Conservation (phyloP, 768 basidiomycete species). For the Rhizopogon roseolus region DNA sequence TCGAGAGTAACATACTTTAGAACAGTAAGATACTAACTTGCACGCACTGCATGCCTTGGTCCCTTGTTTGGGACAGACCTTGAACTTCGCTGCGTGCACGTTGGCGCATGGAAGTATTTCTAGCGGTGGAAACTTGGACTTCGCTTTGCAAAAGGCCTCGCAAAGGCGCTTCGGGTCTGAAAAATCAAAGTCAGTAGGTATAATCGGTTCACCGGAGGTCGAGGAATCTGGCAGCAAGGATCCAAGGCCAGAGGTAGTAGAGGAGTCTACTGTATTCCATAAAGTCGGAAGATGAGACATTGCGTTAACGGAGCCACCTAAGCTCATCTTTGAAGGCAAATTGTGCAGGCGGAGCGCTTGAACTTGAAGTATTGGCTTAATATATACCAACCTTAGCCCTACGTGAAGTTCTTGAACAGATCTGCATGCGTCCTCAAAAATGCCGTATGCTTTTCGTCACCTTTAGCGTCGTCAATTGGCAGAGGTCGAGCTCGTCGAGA, state of each 20-base stretch:
- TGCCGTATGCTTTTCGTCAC: too few species aligned
- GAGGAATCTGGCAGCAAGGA: not conserved
- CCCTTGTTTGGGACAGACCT: conserved; percentile 26
- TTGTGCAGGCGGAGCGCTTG: conserved; percentile 3
- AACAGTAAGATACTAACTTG: conserved; percentile 41
- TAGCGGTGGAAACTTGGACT: conserved; percentile 19
- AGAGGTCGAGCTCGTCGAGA: not conserved
- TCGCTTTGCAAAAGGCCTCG: not conserved
- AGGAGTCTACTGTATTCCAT: not conserved
- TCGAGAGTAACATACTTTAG: conserved; percentile 17
- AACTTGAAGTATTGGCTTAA: not conserved
- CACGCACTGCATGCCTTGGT: conserved; percentile 26
- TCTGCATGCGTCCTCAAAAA: not conserved
- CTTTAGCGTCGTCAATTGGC: too few species aligned
- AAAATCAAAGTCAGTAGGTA: not conserved
- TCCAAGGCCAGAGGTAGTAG: not conserved
- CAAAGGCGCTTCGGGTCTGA: not conserved
- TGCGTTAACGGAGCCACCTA: not conserved
- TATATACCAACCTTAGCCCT: not conserved
- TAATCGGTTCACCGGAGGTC: not conserved
- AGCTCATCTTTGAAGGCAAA: not conserved
- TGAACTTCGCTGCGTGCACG: conserved; percentile 16
- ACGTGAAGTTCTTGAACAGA: too few species aligned
- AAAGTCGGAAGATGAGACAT: not conserved
- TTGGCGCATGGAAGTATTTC: conserved; percentile 33